phyloP scores from a whole-genome alignment of 1,284 basidiomycete species.

The Austropuccinia psidii region DNA sequence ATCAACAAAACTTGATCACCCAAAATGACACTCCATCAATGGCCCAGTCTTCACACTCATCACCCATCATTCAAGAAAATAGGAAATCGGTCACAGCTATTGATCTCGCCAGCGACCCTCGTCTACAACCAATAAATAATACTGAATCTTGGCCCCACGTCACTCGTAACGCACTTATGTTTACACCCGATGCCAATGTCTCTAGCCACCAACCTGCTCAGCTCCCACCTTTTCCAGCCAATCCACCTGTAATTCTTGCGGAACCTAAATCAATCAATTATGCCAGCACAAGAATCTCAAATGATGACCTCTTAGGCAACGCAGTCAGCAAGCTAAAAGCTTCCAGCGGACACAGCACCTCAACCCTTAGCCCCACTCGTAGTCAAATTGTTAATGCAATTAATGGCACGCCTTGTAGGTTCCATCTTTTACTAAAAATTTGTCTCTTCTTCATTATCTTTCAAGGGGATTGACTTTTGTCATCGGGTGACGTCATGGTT shows the following conservation, averaged over 20 bases:
- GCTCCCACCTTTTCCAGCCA: conserved; percentile 43
- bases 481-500: neutral
- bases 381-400: conserved; percentile 84
- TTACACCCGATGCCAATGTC: conserved; percentile 74
- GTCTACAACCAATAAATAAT: conserved; percentile 28
- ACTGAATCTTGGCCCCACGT: conserved; percentile 33
- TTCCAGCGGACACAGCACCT: conserved; percentile 39
- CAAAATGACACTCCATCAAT: conserved; percentile 41
- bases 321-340: conserved; percentile 50
- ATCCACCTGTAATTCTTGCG: conserved; percentile 47
- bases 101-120: neutral
- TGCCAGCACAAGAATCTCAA: conserved; percentile 62
- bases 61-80: conserved; percentile 67
- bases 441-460: conserved; percentile 49
- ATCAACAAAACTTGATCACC: conserved; percentile 34
- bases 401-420: conserved; percentile 56
- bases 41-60: conserved; percentile 55
- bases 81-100: conserved; percentile 47
- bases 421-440: conserved; percentile 41
- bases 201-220: conserved; percentile 46
- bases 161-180: conserved; percentile 83
- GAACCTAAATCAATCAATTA: conserved; percentile 65
- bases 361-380: conserved; percentile 71
- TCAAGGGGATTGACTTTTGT: conserved; percentile 2
- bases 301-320: conserved; percentile 55